A percentile compares a stretch with the other conserved stretches of the same genome.
phyloP scores from a whole-genome alignment of 768 basidiomycete genomes.

The Pulveroboletus sp. region DNA sequence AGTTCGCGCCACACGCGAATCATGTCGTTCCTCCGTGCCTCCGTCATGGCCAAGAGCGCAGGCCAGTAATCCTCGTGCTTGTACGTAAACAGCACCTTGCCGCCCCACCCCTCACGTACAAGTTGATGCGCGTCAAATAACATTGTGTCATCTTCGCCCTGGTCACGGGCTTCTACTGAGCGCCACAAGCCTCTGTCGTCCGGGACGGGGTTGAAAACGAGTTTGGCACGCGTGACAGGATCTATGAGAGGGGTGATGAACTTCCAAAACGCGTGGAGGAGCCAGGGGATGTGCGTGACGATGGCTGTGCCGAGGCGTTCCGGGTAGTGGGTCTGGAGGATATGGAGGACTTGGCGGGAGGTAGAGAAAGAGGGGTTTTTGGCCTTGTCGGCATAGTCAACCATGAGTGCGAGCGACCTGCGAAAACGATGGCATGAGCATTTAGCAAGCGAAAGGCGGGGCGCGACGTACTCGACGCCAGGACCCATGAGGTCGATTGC shows the following conservation, averaged over 20 bases:
- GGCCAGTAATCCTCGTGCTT: constrained; percentile 75
- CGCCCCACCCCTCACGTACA: constrained; percentile 68
- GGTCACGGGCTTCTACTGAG: constrained; percentile 20
- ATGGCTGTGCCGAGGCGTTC: constrained; percentile 77
- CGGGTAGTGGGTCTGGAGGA: constrained; percentile 80
- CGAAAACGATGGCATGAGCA: not conserved
- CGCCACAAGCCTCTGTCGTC: constrained; percentile 27
- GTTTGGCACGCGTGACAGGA: constrained; percentile 70
- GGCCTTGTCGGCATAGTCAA: constrained; percentile 71
- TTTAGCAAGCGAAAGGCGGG: too few relatives aligned
- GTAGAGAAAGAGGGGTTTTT: constrained; percentile 48
- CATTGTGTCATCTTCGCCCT: constrained; percentile 13
- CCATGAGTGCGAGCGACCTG: constrained; percentile 67
- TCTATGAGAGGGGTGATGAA: constrained; percentile 80
- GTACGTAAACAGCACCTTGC: constrained; percentile 63
- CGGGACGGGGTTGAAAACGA: constrained; percentile 64
- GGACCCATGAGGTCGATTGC: constrained; percentile 73
- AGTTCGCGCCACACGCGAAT: constrained; percentile 60
- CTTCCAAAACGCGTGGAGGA: constrained; percentile 71
- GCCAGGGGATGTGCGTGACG: constrained; percentile 78
- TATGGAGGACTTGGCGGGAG: constrained; percentile 46
- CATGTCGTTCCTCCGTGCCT: constrained; percentile 46
- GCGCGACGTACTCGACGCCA: constrained; percentile 88
- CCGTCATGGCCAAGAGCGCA: constrained; percentile 51
- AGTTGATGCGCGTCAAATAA: constrained; percentile 69